phyloP scores from a whole-genome alignment of 2,329 filamentous ascomycete genomes.

The Colletotrichum graminicola region DNA sequence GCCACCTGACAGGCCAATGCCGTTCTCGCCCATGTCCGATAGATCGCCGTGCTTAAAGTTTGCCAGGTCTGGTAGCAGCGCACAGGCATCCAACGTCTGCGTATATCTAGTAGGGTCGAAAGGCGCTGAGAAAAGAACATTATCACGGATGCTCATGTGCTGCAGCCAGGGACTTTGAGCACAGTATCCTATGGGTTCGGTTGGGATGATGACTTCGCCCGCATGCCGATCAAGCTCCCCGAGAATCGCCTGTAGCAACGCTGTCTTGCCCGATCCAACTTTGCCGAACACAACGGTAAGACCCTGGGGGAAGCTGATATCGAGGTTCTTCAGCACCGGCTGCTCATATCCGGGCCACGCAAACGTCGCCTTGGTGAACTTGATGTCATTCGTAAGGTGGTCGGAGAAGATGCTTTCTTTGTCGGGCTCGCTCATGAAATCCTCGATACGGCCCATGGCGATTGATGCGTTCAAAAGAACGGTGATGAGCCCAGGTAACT shows the following conservation, averaged over 20 bases:
- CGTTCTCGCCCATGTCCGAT: conserved; percentile 72
- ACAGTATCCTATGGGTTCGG: conserved; percentile 66
- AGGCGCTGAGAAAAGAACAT: conserved; percentile 71
- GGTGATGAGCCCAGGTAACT: conserved; percentile 81
- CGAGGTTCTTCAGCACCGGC: conserved; percentile 62
- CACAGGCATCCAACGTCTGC: conserved; percentile 71
- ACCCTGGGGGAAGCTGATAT: conserved; percentile 61
- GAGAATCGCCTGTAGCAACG: conserved; percentile 68
- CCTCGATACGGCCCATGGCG: conserved; percentile 83
- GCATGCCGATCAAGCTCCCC: conserved; percentile 76
- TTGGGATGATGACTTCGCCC: conserved; percentile 60
- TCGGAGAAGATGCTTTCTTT: conserved; percentile 66
- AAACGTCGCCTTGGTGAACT: conserved; percentile 76
- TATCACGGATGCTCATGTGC: conserved; percentile 74
- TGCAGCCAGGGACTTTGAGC: conserved; percentile 75
- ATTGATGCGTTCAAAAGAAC: conserved; percentile 85
- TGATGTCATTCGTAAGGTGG: conserved; percentile 57
- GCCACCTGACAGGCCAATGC: conserved; percentile 72
- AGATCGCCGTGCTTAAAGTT: conserved; percentile 69
- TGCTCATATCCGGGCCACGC: conserved; percentile 79
- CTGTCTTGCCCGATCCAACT: conserved; percentile 73
- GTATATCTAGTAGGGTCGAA: conserved; percentile 69
- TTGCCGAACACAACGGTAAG: conserved; percentile 69
- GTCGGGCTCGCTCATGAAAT: conserved; percentile 88
- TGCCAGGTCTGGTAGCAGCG: conserved; percentile 66